Percentiles rank a stretch among this genome's conserved stretches.
phyloP scores from a whole-genome alignment of 2,329 filamentous ascomycete genomes.

The Phialocephala sp. region DNA sequence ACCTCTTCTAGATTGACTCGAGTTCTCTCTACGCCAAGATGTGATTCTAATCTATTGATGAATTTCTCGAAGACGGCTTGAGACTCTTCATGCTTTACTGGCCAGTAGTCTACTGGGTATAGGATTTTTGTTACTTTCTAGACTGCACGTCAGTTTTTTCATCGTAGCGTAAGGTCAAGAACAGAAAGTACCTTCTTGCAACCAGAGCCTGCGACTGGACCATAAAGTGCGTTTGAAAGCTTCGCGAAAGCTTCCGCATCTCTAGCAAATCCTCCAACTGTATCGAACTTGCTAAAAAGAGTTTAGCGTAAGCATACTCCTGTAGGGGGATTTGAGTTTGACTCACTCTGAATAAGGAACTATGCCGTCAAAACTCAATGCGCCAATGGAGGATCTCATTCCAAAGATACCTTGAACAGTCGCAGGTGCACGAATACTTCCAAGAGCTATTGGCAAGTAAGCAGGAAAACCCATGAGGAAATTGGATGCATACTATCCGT shows the following conservation, averaged over 20 bases:
- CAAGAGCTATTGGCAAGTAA: conserved; percentile 11
- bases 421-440: conserved; percentile 5
- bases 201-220: background rate
- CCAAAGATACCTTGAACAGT: conserved; percentile 12
- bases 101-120: conserved; percentile 3
- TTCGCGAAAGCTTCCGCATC: conserved; percentile 3
- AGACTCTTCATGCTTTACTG: conserved; percentile 1
- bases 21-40: conserved; percentile 3
- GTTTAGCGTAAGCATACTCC: background rate
- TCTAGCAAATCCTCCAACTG: conserved; percentile 4
- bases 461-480: background rate
- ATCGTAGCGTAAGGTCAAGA: background rate
- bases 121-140: conserved; percentile 1
- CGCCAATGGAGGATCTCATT: conserved; percentile 10
- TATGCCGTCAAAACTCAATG: background rate
- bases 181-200: background rate
- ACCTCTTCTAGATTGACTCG: conserved; percentile 2
- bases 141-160: background rate
- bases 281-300: conserved; percentile 1
- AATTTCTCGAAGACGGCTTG: conserved; percentile 6
- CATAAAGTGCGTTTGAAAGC: background rate
- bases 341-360: conserved; percentile 6
- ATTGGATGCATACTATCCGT: conserved; percentile 9
- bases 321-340: background rate
- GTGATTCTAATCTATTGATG: background rate